phyloP scores from a whole-genome alignment of 73 alveolate genomes.

The Stentor roeselii region DNA sequence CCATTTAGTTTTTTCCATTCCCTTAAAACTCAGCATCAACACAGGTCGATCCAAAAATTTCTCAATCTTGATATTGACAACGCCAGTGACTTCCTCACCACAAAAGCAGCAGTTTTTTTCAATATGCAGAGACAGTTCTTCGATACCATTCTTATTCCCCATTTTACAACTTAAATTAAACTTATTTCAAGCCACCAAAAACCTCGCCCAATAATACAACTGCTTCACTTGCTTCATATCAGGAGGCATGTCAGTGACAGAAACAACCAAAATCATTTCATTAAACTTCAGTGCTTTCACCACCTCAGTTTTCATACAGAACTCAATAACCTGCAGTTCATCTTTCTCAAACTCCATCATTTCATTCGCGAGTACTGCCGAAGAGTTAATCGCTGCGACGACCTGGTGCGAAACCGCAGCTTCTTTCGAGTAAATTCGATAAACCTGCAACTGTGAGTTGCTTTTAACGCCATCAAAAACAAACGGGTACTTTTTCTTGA shows the following conservation, averaged over 20 bases:
- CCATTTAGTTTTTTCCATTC: not conserved
- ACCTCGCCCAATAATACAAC: not conserved
- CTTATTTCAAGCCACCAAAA: no score
- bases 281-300: not conserved
- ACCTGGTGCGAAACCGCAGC: not conserved
- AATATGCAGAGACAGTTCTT: no score
- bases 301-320: not conserved
- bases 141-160: no score
- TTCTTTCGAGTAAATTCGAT: not conserved
- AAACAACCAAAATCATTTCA: not conserved
- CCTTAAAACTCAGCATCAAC: no score
- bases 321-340: not conserved
- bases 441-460: not conserved
- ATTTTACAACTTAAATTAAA: no score
- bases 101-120: no score
- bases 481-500: conserved; percentile 15
- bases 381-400: not conserved
- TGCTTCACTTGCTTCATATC: not conserved
- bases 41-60: no score
- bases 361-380: conserved; percentile 12
- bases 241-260: not conserved
- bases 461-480: not conserved
- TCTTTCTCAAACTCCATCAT: conserved; percentile 5
- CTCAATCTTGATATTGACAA: no score
- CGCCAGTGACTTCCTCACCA: no score